Base-by-base conservation (phyloP, 768 basidiomycete species). In the Mycena vulgaris region DNA sequence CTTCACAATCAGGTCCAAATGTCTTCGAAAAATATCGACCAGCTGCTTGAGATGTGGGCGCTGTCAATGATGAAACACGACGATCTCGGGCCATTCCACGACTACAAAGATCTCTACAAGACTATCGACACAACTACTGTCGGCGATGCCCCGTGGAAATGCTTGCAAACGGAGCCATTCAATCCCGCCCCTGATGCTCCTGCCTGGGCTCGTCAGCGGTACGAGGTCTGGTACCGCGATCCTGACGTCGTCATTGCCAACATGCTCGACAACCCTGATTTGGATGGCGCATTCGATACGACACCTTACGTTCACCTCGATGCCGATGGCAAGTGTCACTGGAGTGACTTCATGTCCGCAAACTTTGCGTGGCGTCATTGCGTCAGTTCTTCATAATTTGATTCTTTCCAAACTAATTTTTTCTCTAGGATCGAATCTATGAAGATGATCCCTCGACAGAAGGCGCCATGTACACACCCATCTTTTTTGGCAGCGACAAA, bases 341-440 rank as follows among this genome's bases (percentile, higher is more conserved):
- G 70, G 55, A 47, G 39, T 3, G 74, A 85, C 74, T 69, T 86
- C 21, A 84, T 85, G 80, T 83, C 82, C 0, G 85, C 81, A 10
- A 74, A 82, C 30, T 85, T 77, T 76, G 80, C 81, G 5, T 86
- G 82, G 82, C 63, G 74, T 9, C 83, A 87, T 57, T 80, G 78
- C 16, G 81, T 81, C n/a, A 28, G 25, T n/a, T n/a, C n/a, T n/a
- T n/a, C n/a, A n/a, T n/a, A n/a, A n/a, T n/a, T n/a, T n/a, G n/a
- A n/a, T n/a, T n/a, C n/a, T n/a, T n/a, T n/a, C n/a, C n/a, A n/a
- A n/a, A 4, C 76, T 25, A 63, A 77, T 51, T 62, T 77, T 16
- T 39, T 8, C 9, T 16, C 16, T 39, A 53, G 52, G 52, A 53
- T 53, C 16, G 33, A 53, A 53, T 53, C 8, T 53, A 53, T n/a